phyloP scores from a whole-genome alignment of 2,329 filamentous ascomycete genomes.

The Neopestalotiopsis rosae region DNA sequence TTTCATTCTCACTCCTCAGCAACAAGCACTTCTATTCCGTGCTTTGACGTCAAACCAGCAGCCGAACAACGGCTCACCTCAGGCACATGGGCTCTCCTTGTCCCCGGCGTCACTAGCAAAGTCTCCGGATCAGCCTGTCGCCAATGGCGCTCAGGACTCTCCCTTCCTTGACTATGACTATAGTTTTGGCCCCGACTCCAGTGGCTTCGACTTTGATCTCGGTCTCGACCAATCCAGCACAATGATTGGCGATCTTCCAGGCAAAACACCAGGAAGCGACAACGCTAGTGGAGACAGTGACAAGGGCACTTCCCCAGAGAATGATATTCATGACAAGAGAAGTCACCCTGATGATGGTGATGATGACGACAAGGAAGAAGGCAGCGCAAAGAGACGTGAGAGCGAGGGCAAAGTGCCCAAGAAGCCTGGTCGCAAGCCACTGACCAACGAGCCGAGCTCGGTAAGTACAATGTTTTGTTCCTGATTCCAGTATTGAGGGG shows the following conservation, averaged over 20 bases:
- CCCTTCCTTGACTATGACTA: constrained; percentile 85
- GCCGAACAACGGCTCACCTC: constrained; percentile 39
- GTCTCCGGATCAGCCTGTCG: constrained; percentile 52
- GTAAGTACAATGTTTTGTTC: constrained; percentile 61
- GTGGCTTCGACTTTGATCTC: constrained; percentile 74
- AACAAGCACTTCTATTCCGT: constrained; percentile 77
- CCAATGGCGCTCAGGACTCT: constrained; percentile 70
- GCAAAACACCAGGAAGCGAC: constrained; percentile 34
- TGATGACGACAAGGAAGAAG: constrained; percentile 56
- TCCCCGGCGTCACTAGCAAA: constrained; percentile 55
- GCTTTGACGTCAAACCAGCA: constrained; percentile 75
- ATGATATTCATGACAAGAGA: constrained; percentile 71
- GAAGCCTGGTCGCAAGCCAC: constrained; percentile 94
- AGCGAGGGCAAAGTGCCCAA: constrained; percentile 86
- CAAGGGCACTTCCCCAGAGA: constrained; percentile 65
- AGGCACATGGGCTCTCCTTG: constrained; percentile 47
- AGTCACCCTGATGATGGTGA: constrained; percentile 74
- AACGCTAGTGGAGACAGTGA: constrained; percentile 34
- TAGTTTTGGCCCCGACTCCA: constrained; percentile 74
- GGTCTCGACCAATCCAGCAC: constrained; percentile 59
- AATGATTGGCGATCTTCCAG: constrained; percentile 80
- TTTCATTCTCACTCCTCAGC: constrained; percentile 75
- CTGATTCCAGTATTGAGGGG: too few species aligned
- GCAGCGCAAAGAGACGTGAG: constrained; percentile 74
- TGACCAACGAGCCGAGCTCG: constrained; percentile 93